Conservation (phyloP, 305 asterid species). For the Coffea humblotiana region DNA sequence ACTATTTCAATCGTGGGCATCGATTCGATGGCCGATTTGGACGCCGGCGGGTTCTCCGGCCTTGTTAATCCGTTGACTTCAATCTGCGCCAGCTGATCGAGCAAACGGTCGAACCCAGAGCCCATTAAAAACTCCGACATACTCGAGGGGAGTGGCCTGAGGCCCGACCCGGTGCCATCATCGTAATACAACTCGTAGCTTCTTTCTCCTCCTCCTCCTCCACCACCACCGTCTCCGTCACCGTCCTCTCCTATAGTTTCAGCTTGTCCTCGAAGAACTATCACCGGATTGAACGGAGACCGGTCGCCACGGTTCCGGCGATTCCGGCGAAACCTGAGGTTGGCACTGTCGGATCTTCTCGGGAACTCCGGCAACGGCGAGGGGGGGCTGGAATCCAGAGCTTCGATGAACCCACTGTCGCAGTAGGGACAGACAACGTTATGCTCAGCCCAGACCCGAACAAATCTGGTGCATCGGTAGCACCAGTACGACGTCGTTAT, state of each 20-base stretch:
- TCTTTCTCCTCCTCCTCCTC: constrained; percentile 29
- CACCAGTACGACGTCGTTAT: constrained; percentile 58
- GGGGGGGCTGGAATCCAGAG: constrained; percentile 42
- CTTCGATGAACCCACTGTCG: constrained; percentile 65
- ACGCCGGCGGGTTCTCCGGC: constrained; percentile 68
- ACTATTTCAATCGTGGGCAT: constrained; percentile 47
- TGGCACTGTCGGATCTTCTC: constrained; percentile 21
- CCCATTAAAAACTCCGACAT: constrained; percentile 73
- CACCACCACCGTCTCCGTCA: constrained; percentile 16
- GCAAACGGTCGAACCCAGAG: constrained; percentile 66
- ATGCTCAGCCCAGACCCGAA: constrained; percentile 40
- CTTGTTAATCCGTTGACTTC: constrained; percentile 58
- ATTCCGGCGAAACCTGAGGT: constrained; percentile 37
- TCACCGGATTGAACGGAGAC: constrained; percentile 59
- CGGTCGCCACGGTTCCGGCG: constrained; percentile 38
- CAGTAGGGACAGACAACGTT: constrained; percentile 61
- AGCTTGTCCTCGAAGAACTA: constrained; percentile 48
- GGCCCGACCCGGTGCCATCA: constrained; percentile 64
- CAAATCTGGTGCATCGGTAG: constrained; percentile 60
- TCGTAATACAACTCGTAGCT: constrained; percentile 63
- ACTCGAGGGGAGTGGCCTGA: constrained; percentile 58
- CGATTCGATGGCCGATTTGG: constrained; percentile 61
- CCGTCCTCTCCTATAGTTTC: constrained; percentile 30
- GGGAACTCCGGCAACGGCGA: constrained; percentile 47
- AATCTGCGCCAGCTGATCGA: constrained; percentile 71